Base-by-base conservation (phyloP, 2,329 filamentous ascomycete genomes). In the Xylaria sp. region DNA sequence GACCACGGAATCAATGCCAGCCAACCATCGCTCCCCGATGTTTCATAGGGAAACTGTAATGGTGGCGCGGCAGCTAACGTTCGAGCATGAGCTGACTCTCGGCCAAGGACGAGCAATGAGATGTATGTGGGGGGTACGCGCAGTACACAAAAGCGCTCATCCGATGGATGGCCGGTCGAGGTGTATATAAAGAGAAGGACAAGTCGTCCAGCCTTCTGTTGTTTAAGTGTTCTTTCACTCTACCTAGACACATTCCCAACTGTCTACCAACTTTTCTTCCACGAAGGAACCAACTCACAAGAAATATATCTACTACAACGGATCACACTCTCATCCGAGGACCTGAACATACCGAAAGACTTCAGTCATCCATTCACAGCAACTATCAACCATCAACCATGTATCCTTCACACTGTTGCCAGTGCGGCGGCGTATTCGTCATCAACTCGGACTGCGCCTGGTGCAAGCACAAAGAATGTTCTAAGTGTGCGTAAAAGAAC, bases 391-490 rank as follows among this genome's bases (percentile, higher is more conserved):
- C 42, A 44, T 48, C 61, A 63, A 59, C 23, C 63, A 76, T 77
- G 74, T 74, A 77, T 67, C 73, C 75, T 1, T 70, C 75, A 44
- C 73, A 76, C 64, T 77, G 76, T 73, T 77, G 76, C 70, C 74
- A 77, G 60, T 77, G 76, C 62, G 76, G 76, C 28, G 75, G 76
- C 40, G 70, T 77, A 33, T 77, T 77, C 66, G 76, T 77, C 69
- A 77, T 77, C 67, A 77, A 73, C 73, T 74, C 72, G 10, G 65
- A 71, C 63, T 77, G 76, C 67, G 69, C 74, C 23, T 77, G 75
- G 75, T 77, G 76, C 72, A 76, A 76, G 68, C 76, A 77, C 49
- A 73, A 76, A 68, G 76, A 77, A 63, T 77, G 76, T 59, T 46
- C 70, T 15, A 70, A 74, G 31, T 77, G 75, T 63, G 48, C 64